These are phyloP conservation scores for Botryococcus braunii DNA, from an alignment of 163 green algal genomes.

Conservation along the genomic window DNA sequence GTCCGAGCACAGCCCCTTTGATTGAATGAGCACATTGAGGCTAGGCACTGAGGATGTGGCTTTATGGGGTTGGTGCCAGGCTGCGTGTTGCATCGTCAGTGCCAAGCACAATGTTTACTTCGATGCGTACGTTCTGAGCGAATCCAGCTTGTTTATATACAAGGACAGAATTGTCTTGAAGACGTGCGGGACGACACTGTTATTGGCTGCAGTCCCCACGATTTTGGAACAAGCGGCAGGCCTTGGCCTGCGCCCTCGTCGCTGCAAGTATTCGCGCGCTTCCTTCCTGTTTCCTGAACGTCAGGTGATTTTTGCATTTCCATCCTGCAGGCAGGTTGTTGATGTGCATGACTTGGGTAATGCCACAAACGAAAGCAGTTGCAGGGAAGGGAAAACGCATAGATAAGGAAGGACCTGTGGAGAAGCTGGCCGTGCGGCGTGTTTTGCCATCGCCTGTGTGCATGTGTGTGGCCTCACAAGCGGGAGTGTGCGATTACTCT, in stretches of 20 bases:
- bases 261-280: constrained; percentile 85
- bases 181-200: constrained; percentile 94
- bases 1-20: too few species aligned
- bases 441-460: too few species aligned
- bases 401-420: too few species aligned
- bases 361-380: too few species aligned
- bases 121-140: constrained; percentile 96
- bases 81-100: constrained; percentile 92
- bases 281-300: constrained; percentile 89
- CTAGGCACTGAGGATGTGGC: neutral
- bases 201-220: constrained; percentile 60
- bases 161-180: constrained; percentile 86
- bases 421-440: too few species aligned
- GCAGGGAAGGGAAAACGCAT: too few species aligned
- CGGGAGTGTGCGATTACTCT: too few species aligned
- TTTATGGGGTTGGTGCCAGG: constrained; percentile 36
- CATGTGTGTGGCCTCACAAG: too few species aligned
- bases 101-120: constrained; percentile 59
- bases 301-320: too few species aligned
- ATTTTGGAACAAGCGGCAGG: constrained; percentile 64
- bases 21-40: too few species aligned
- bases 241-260: constrained; percentile 49
- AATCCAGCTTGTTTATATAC: constrained; percentile 95
- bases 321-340: too few species aligned
- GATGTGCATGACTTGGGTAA: too few species aligned